Percentiles rank a stretch among this genome's conserved stretches.
Evolutionary conservation across 2,329 filamentous ascomycete genomes (phyloP).

Genomic region (Hymenoscyphus fraxineus): DNA sequence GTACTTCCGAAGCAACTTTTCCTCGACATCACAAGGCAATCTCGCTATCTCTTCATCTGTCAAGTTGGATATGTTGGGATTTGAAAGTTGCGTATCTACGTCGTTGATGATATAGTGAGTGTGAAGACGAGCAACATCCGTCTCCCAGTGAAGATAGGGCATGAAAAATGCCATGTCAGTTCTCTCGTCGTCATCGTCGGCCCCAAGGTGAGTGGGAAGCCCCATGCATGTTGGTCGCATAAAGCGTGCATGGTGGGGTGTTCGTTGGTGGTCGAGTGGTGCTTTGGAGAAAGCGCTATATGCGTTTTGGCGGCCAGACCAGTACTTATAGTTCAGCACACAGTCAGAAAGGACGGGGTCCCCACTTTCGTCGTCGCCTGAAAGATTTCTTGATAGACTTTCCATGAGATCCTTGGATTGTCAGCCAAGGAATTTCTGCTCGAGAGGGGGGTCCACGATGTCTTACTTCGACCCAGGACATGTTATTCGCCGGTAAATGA

Average conservation of each 20-base stretch:
- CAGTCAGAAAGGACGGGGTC: background rate
- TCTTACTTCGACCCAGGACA: conserved; percentile 4
- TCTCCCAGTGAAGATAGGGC: conserved; percentile 4
- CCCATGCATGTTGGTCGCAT: conserved; percentile 2
- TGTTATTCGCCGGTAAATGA: conserved; percentile 3
- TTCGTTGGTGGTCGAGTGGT: background rate
- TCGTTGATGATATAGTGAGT: conserved; percentile 3
- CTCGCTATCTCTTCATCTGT: background rate
- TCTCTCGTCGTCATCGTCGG: background rate
- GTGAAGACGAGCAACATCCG: conserved; percentile 2
- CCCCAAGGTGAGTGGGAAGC: background rate
- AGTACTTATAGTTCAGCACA: background rate
- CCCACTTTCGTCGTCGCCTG: background rate
- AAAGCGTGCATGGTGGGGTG: background rate
- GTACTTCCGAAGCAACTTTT: conserved; percentile 7
- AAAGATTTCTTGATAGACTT: background rate
- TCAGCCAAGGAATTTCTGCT: background rate
- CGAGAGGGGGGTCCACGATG: background rate
- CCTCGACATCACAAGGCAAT: background rate
- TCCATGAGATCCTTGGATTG: background rate
- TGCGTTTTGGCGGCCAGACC: background rate
- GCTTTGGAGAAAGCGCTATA: background rate
- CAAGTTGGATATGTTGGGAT: background rate
- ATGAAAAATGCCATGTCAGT: conserved; percentile 3
- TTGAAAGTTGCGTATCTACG: background rate